A percentile compares a stretch with the other conserved stretches of the same genome.
phyloP scores from a whole-genome alignment of 2,329 filamentous ascomycete genomes.

The Orbilia ellipsospora region DNA sequence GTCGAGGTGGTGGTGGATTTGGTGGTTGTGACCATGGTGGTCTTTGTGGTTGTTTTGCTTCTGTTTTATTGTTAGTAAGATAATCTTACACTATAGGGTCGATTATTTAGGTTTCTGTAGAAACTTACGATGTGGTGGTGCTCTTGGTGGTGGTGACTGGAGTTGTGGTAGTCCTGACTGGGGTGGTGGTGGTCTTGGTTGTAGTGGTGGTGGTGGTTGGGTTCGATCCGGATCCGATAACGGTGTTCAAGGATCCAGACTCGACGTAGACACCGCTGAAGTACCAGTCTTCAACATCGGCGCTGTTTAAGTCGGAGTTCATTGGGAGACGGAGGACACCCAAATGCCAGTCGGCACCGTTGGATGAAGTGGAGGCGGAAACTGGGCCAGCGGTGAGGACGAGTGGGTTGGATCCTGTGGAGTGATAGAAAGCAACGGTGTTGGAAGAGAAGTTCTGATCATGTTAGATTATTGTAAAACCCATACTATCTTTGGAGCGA shows the following conservation, averaged over 20 bases:
- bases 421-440: constrained; percentile 77
- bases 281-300: constrained; percentile 70
- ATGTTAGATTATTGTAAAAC: constrained; percentile 18
- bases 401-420: constrained; percentile 70
- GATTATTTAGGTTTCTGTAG: not conserved
- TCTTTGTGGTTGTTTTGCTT: constrained; percentile 10
- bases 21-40: constrained; percentile 22
- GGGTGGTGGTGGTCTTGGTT: constrained; percentile 16
- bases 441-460: constrained; percentile 69
- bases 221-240: constrained; percentile 58
- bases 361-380: constrained; percentile 71
- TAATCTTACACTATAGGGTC: not conserved
- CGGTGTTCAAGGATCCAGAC: constrained; percentile 66
- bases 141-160: constrained; percentile 11
- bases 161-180: constrained; percentile 6
- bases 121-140: constrained; percentile 21
- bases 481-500: not conserved
- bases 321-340: constrained; percentile 74
- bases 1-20: constrained; percentile 22
- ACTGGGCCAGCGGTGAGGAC: constrained; percentile 71
- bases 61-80: not conserved
- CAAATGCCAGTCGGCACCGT: constrained; percentile 78
- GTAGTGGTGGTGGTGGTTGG: constrained; percentile 13
- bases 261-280: constrained; percentile 79
- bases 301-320: constrained; percentile 62